Base-by-base conservation (phyloP, 2,329 filamentous ascomycete genomes). In the Alternaria brassicicola region DNA sequence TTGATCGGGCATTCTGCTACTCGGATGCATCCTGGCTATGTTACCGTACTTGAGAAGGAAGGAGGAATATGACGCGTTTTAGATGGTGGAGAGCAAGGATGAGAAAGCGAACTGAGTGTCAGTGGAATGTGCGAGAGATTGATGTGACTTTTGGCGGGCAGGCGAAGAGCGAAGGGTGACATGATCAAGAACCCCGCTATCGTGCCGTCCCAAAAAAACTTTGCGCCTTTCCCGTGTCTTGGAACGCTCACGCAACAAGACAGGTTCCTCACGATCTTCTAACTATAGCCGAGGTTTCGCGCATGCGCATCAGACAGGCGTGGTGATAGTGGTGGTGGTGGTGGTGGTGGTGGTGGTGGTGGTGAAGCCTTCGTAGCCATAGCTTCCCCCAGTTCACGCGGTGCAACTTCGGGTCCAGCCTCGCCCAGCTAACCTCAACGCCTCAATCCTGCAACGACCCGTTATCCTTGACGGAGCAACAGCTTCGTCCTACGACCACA, bases 1-100 rank as follows among this genome's bases (percentile, higher is more conserved):
- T 76, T 75, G 74, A 77, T 76, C 72, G 68, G 69, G 66, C 57
- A 41, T 61, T 69, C 73, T 72, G 73, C 71, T 71, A 68, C 66
- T 74, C 64, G 64, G 63, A 65, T 68, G 58, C 68, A 74, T 75
- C 55, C 63, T 70, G 65, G 60, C 60, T 59, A 55, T 62, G 49
- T 60, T 60, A 66, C 61, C 73, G 62, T 76, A 76, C 73, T 66
- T 64, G 23, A 39, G 21, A 49, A 5, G 19, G 25, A 23, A 49
- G 7, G 19, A 33, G 17, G 26, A 41, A 6, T 17, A 19, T 6
- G 26, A 33, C 36, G 48, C 19, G 35, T 31, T n/a, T 19, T 12
- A 3, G 19, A 6, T 1, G 7, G 13, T 28, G 30, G 13, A 25
- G 15, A 21, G 30, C 0, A 38, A 15, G 1, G 6, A 45, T 21